phyloP scores from a whole-genome alignment of 1,139 yeast genomes.

The Saccharomyces hybrid region DNA sequence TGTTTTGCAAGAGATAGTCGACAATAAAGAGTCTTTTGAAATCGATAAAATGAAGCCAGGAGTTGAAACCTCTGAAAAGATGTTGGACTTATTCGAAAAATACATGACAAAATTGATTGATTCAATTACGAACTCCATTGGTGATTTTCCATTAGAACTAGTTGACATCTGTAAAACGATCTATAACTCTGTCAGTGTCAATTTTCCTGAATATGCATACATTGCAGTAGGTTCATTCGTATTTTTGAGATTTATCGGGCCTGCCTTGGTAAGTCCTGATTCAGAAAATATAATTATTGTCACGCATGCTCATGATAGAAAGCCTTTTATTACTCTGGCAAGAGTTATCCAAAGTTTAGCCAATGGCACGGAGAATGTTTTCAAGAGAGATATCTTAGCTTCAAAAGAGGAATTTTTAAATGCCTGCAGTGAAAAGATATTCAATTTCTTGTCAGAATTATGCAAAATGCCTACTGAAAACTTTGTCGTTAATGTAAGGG shows the following conservation, averaged over 20 bases:
- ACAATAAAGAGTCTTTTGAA: conserved; percentile 49
- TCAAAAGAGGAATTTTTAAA: conserved; percentile 38
- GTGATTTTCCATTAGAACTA: conserved; percentile 62
- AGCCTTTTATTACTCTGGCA: conserved; percentile 74
- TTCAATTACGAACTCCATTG: conserved; percentile 50
- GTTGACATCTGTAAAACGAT: conserved; percentile 69
- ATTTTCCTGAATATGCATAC: conserved; percentile 55
- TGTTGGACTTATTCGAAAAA: conserved; percentile 46
- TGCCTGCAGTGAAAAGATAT: conserved; percentile 41
- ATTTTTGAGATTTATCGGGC: conserved; percentile 78
- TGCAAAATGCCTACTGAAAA: conserved; percentile 20
- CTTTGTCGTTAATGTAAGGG: conserved; percentile 13
- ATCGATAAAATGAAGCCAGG: conserved; percentile 49
- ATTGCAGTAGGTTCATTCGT: conserved; percentile 84
- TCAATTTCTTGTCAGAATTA: conserved; percentile 39
- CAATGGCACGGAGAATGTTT: conserved; percentile 57
- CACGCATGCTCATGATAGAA: conserved; percentile 45
- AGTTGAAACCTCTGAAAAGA: conserved; percentile 36
- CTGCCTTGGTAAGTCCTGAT: conserved; percentile 88
- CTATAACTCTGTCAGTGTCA: conserved; percentile 51
- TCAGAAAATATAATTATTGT: conserved; percentile 43
- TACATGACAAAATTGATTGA: conserved; percentile 55
- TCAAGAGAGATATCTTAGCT: conserved; percentile 53
- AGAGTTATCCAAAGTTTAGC: conserved; percentile 84
- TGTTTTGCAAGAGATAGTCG: conserved; percentile 45